A percentile compares a stretch with the other conserved stretches of the same genome.
Conservation (phyloP, 495 filamentous ascomycete genomes). For the Penicillium lividum region DNA sequence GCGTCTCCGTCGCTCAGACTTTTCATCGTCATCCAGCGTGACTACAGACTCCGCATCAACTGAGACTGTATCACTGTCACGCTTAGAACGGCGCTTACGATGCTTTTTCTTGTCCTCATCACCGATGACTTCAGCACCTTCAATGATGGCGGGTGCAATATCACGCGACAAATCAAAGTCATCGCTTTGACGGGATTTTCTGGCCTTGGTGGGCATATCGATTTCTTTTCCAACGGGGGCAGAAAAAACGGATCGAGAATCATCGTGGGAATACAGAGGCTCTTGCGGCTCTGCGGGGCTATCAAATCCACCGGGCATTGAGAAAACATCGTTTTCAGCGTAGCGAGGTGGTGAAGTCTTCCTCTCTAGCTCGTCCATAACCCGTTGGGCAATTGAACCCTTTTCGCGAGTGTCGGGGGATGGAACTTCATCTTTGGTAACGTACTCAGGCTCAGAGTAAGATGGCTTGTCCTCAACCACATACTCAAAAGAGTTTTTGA, state of each 20-base stretch:
- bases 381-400: conserved; percentile 32
- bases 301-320: conserved; percentile 48
- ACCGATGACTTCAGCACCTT: neutral
- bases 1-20: conserved; percentile 27
- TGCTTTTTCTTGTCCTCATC: conserved; percentile 22
- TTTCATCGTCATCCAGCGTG: conserved; percentile 21
- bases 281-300: conserved; percentile 22
- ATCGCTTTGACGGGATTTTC: conserved; percentile 25
- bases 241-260: conserved; percentile 29
- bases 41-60: conserved; percentile 22
- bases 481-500: conserved; percentile 7
- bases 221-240: conserved; percentile 20
- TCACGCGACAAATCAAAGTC: conserved; percentile 25
- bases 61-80: conserved; percentile 13
- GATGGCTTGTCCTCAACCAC: conserved; percentile 24
- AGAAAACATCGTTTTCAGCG: conserved; percentile 29
- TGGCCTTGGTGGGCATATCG: conserved; percentile 23
- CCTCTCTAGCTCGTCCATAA: conserved; percentile 30
- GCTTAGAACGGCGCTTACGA: conserved; percentile 36
- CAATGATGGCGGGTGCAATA: conserved; percentile 2
- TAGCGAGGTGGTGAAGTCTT: conserved; percentile 19
- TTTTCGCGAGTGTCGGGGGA: conserved; percentile 9
- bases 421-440: conserved; percentile 9
- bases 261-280: conserved; percentile 10
- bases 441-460: conserved; percentile 26